phyloP scores from a whole-genome alignment of 228 moss, liverwort and hornwort species.

The Sphagnum magellanicum region DNA sequence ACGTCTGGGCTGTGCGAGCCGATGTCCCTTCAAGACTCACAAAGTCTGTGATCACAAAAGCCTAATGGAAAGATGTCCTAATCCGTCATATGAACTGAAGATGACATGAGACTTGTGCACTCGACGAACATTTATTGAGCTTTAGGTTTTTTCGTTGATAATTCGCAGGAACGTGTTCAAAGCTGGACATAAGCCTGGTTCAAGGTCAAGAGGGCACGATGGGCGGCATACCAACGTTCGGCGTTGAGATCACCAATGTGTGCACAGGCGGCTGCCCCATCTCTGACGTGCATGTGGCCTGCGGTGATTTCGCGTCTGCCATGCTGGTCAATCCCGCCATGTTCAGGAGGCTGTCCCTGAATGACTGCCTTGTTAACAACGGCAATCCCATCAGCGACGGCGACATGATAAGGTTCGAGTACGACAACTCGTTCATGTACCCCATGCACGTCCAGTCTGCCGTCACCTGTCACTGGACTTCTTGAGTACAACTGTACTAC shows the following conservation, averaged over 20 bases:
- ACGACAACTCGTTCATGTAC: not conserved
- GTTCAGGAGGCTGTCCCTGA: not conserved
- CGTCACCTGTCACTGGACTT: conserved; percentile 49
- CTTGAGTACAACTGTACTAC: no score
- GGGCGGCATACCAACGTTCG: conserved; percentile 72
- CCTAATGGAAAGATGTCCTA: no score
- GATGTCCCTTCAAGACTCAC: no score
- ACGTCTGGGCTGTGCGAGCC: no score
- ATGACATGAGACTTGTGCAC: no score
- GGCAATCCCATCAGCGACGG: not conserved
- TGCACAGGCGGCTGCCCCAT: not conserved
- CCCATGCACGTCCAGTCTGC: conserved; percentile 2
- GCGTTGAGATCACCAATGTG: not conserved
- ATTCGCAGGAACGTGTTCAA: conserved; percentile 79
- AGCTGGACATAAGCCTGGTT: conserved; percentile 78
- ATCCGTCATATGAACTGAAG: no score
- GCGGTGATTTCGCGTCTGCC: not conserved
- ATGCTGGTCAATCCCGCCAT: not conserved
- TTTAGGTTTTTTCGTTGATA: conserved; percentile 7
- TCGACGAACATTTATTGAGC: no score
- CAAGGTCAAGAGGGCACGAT: conserved; percentile 72
- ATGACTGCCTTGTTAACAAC: not conserved
- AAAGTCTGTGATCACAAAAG: no score
- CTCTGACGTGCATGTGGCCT: not conserved
- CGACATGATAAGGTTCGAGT: conserved; percentile 1